Base-by-base conservation (phyloP, 2,329 filamentous ascomycete species). In the Talaromyces sp. region DNA sequence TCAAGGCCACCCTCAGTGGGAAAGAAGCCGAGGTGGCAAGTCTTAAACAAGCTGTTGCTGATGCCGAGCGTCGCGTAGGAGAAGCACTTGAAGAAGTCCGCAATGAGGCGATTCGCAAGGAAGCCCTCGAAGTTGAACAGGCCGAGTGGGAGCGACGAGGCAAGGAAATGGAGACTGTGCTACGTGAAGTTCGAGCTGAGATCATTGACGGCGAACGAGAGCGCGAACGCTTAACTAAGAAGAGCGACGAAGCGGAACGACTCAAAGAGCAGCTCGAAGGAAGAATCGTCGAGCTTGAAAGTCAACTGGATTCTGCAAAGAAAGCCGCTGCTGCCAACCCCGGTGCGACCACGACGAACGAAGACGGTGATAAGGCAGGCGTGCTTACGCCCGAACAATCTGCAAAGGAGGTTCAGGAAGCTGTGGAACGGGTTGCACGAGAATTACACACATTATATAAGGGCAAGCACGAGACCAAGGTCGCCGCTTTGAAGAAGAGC, bases 401-500 rank as follows among this genome's bases (percentile, higher is more conserved):
- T 39, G 82, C 80, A 49, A 78, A 81, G 45, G 92, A 96, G 69
- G 90, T 97, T 59, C 93, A 97, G 73, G 84, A 91, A 52, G 90
- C 90, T 1, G 90, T 94, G 24, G 92, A 97, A 78, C 92, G 93
- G 69, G 93, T 98, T 47, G 93, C 94, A n/a, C 87, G 92, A 35
- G 95, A 99, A 74, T 85, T 99, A 47, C 95, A 99, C 75, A 85
- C 89, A 0, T 85, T 97, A 11, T 99, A 99, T 85, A 98, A 97
- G 81, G 89, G 90, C 74, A 99, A 99, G 81, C 95, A 99, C 76
- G 94, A 98, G 81, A 92, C 89, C 68, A 99, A 99, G 82, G 94
- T 98, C 52, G 87, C 91, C 0, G 94, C 93, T 3, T 84, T 99
- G 69, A 98, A 89, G 75, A 87, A 88, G 71, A 87, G 85, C 73